These are phyloP conservation scores for Plasmopara halstedii DNA, from an alignment of 352 stramenopile species.

Conservation along the genomic window DNA sequence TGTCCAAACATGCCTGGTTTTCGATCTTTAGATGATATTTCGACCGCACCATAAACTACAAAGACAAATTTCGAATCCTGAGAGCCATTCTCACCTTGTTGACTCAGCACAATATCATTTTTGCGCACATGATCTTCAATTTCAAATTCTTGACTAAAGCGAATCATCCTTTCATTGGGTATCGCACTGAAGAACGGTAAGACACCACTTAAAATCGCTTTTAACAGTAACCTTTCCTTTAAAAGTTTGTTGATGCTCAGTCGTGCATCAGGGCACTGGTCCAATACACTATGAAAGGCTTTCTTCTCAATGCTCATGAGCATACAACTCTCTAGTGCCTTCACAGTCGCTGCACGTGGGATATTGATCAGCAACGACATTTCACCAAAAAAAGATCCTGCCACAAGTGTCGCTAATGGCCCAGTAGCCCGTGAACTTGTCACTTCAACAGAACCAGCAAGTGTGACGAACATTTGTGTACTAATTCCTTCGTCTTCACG, in stretches of 20 bases:
- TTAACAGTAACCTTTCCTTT: conserved; percentile 61
- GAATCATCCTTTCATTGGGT: conserved; percentile 38
- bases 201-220: conserved; percentile 66
- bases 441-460: conserved; percentile 55
- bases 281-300: conserved; percentile 54
- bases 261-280: conserved; percentile 47
- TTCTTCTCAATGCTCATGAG: conserved; percentile 77
- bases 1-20: conserved; percentile 11
- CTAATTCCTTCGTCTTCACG: conserved; percentile 69
- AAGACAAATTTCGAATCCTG: conserved; percentile 41
- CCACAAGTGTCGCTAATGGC: conserved; percentile 49
- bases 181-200: conserved; percentile 60
- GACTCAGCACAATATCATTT: conserved; percentile 38
- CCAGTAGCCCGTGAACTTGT: conserved; percentile 39
- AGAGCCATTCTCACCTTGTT: conserved; percentile 29
- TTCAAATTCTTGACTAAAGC: conserved; percentile 48
- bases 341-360: conserved; percentile 61
- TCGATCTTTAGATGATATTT: conserved; percentile 42
- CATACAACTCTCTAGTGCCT: conserved; percentile 60
- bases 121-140: conserved; percentile 63
- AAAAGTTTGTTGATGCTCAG: conserved; percentile 44
- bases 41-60: conserved; percentile 59
- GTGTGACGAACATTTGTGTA: conserved; percentile 74
- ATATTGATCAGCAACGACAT: conserved; percentile 80
- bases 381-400: conserved; percentile 73